phyloP scores from a whole-genome alignment of 208 protist species.

The Acanthamoeba healyi region DNA sequence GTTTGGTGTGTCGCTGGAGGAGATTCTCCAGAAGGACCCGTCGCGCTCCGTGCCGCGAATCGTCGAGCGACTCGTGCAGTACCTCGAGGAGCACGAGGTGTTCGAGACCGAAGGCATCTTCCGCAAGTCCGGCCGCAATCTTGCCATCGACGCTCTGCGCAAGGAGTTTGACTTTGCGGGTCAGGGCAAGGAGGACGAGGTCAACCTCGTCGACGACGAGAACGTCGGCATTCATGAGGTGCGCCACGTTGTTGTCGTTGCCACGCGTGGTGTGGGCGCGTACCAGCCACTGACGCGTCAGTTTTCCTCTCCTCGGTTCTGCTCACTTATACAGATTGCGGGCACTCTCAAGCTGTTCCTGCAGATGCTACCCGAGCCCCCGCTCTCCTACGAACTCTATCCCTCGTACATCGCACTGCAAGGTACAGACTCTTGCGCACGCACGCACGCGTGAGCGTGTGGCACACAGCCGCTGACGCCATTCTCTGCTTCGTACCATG shows the following conservation, averaged over 20 bases:
- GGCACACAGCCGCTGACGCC: background rate
- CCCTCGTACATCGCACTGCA: background rate
- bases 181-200: background rate
- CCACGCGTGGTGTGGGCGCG: too few relatives aligned
- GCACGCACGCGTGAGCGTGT: background rate
- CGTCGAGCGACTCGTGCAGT: constrained; percentile 16
- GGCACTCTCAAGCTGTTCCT: constrained; percentile 37
- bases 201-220: constrained; percentile 12
- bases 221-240: constrained; percentile 39
- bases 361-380: constrained; percentile 12
- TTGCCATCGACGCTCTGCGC: background rate
- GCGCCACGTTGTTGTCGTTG: background rate
- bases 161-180: constrained; percentile 29
- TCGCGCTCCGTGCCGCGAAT: background rate
- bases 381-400: background rate
- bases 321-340: background rate
- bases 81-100: background rate
- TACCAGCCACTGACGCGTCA: too few relatives aligned
- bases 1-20: constrained; percentile 38
- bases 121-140: constrained; percentile 25
- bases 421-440: background rate
- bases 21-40: constrained; percentile 15
- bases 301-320: background rate
- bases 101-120: constrained; percentile 35
- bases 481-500: too few relatives aligned